phyloP scores from a whole-genome alignment of 208 protist genomes.

The Naegleria fowleri region DNA sequence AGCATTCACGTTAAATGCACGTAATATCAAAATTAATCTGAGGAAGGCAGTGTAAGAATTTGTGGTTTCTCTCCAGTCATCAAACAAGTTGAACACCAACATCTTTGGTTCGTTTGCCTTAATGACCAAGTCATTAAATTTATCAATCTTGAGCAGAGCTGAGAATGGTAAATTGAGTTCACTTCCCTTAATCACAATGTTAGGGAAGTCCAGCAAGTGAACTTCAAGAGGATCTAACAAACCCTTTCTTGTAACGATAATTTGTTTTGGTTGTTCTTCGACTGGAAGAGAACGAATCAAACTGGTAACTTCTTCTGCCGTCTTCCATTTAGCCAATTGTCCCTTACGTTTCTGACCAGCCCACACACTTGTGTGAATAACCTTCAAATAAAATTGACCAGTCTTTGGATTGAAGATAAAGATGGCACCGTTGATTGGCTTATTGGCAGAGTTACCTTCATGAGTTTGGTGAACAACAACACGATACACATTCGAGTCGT shows the following conservation, averaged over 20 bases:
- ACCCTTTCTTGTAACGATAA: conserved; percentile 98
- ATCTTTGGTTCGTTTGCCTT: conserved; percentile 96
- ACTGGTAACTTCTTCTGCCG: conserved; percentile 98
- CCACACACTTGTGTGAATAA: conserved; percentile 99
- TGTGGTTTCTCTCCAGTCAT: conserved; percentile 99
- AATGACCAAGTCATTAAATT: conserved; percentile 97
- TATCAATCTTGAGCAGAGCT: conserved; percentile 96
- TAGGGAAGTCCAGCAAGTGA: conserved; percentile 98
- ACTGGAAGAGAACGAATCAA: conserved; percentile 96
- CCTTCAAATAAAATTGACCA: conserved; percentile 98
- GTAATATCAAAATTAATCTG: conserved; percentile 97
- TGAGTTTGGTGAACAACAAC: conserved; percentile 99
- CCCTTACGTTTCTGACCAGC: conserved; percentile 98
- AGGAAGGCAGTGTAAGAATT: conserved; percentile 98
- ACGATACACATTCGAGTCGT: conserved; percentile 99
- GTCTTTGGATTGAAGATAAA: conserved; percentile 99
- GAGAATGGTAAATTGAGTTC: conserved; percentile 99
- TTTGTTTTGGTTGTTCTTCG: conserved; percentile 98
- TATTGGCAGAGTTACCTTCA: conserved; percentile 94
- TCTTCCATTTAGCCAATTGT: conserved; percentile 99
- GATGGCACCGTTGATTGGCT: conserved; percentile 96
- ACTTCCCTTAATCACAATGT: conserved; percentile 99
- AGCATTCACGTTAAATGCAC: conserved; percentile 95
- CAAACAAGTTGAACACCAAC: conserved; percentile 98
- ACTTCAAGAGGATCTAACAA: conserved; percentile 94